phyloP scores from a whole-genome alignment of 129 eudicot species.

The Smallanthus sonchifolius region DNA sequence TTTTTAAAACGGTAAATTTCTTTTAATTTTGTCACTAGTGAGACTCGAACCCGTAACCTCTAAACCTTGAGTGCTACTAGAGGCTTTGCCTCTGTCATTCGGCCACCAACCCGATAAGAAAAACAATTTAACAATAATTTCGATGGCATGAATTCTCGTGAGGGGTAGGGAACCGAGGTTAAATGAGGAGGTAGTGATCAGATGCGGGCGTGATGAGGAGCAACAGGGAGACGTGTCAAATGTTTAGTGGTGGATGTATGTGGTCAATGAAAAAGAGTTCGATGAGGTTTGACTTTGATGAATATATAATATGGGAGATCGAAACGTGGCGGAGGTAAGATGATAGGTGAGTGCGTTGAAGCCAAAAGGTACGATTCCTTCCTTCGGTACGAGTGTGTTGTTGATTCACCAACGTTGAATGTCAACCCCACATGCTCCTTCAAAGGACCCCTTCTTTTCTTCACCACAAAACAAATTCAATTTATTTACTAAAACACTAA shows the following conservation, averaged over 20 bases:
- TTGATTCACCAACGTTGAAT: constrained; percentile 12
- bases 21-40: too few relatives aligned
- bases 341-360: constrained; percentile 11
- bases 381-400: not conserved
- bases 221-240: constrained; percentile 9
- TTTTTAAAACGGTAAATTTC: too few relatives aligned
- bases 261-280: not conserved
- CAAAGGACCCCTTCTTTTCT: not conserved
- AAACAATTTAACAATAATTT: constrained; percentile 15
- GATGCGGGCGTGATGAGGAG: constrained; percentile 7
- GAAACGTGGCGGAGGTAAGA: constrained; percentile 8
- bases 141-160: constrained; percentile 14
- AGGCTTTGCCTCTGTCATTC: too few relatives aligned
- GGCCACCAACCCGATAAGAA: too few relatives aligned
- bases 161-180: constrained; percentile 5
- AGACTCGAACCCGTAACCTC: too few relatives aligned
- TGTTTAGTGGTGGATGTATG: not conserved
- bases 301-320: constrained; percentile 8
- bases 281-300: constrained; percentile 10
- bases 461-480: not conserved
- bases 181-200: constrained; percentile 5
- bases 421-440: constrained; percentile 14
- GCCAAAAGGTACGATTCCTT: constrained; percentile 16
- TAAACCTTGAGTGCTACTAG: too few relatives aligned
- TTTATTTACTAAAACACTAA: too few relatives aligned